Evolutionary conservation across 129 eudicot genomes (phyloP), one percentile per base, ranked within the genome.

Genomic region (Pseudognaphalium luteoalbum): DNA sequence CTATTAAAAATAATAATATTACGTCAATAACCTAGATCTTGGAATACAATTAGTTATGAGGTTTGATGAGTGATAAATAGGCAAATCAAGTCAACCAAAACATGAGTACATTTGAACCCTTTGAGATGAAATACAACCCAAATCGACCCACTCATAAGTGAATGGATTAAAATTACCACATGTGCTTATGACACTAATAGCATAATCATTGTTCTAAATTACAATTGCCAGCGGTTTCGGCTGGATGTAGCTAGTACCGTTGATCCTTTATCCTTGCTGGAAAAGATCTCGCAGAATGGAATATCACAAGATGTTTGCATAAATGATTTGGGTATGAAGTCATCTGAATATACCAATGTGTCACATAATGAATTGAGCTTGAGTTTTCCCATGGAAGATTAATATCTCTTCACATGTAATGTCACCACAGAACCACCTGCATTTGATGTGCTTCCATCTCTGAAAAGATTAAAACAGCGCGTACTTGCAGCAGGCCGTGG

Each of bases 241-340:
- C 58, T 94, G 84, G 97, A 89, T 75, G 77, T 73, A 81, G 81
- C 97, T 30, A 86, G 92, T 76, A 81, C 81, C 20, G 57, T 83
- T 67, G 98, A 94, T 75, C 98, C 98, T 56, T 82, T 88, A 72
- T 51, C 83, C 78, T 85, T 94, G 87, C 85, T 94, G 85, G 92
- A 91, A 82, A 94, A 89, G 88, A 87, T 94, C 29, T 89, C 97
- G 50, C 75, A 52, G 35, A 78, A 76, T 22, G 98, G 98, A 73
- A 94, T 94, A 68, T 87, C 98, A 60, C 98, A 91, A 88, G 98
- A 94, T 87, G 98, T 84, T 79, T 94, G 97, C 41, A 83, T 94
- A 72, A 94, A 94, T 82, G 98, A 94, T 85, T 86, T 94, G 70
- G 98, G 98, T 94, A 94, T 68, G 86, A 61, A 35, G 62, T 66